Percentiles rank a stretch among this genome's conserved stretches.
Evolutionary conservation across 2,329 filamentous ascomycete genomes (phyloP).

Genomic region (Madurella fahalii): DNA sequence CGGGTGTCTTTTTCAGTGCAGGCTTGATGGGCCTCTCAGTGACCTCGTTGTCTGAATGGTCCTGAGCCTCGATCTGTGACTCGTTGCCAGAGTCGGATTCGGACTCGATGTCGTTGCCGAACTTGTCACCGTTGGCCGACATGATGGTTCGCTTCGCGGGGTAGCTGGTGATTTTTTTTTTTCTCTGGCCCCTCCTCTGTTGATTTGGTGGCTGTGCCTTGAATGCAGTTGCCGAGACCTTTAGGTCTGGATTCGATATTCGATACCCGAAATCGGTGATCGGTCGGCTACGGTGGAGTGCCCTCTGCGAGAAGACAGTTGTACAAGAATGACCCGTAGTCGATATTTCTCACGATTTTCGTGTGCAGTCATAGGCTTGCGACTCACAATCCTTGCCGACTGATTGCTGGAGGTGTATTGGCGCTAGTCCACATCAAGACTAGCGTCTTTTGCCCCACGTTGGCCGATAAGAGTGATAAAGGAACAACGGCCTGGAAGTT

Average conservation of each 20-base stretch:
- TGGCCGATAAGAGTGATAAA: conserved; percentile 17
- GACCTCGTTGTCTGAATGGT: conserved; percentile 49
- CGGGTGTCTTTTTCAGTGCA: conserved; percentile 71
- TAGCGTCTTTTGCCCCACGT: conserved; percentile 17
- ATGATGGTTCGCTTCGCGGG: conserved; percentile 36
- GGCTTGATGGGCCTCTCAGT: conserved; percentile 73
- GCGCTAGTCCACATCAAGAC: conserved; percentile 1
- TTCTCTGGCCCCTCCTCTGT: conserved; percentile 14
- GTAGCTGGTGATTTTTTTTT: conserved; percentile 19
- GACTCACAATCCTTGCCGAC: conserved; percentile 10
- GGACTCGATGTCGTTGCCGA: conserved; percentile 69
- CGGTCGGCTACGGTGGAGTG: conserved; percentile 2
- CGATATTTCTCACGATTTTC: conserved; percentile 24
- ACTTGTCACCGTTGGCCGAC: conserved; percentile 60
- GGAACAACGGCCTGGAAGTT: not conserved
- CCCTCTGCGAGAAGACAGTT: conserved; percentile 4
- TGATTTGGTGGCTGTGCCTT: not conserved
- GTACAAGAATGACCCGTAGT: conserved; percentile 11
- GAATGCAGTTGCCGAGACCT: not conserved
- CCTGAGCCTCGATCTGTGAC: conserved; percentile 55
- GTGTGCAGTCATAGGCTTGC: conserved; percentile 23
- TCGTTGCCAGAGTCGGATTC: conserved; percentile 63
- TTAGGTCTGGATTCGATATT: not conserved
- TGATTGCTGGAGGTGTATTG: conserved; percentile 1
- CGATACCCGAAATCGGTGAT: conserved; percentile 5